These are phyloP conservation scores for Geoglossum glabrum DNA, from an alignment of 495 filamentous ascomycete species.

Conservation along the genomic window DNA sequence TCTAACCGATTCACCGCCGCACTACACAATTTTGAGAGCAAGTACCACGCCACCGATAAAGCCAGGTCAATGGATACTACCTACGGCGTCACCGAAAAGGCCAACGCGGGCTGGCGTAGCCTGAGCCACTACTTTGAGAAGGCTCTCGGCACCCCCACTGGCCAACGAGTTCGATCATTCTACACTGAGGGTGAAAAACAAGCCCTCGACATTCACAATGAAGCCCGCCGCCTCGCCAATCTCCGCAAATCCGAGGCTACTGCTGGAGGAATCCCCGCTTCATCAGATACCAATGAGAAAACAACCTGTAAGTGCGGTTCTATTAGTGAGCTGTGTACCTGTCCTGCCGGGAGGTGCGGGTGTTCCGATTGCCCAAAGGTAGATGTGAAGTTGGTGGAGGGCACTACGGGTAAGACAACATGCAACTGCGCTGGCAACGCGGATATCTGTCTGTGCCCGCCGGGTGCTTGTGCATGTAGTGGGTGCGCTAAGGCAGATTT, in stretches of 20 bases:
- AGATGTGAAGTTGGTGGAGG: slow-evolving; percentile 10
- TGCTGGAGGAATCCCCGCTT: slow-evolving; percentile 10
- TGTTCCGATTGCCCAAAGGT: slow-evolving; percentile 1
- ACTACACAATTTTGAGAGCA: slow-evolving; percentile 55
- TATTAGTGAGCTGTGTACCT: slow-evolving; percentile 20
- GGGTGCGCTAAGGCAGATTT: slow-evolving; percentile 14
- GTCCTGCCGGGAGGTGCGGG: slow-evolving; percentile 13
- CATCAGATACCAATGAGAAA: slow-evolving; percentile 14
- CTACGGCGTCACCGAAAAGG: slow-evolving; percentile 52
- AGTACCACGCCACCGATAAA: slow-evolving; percentile 60
- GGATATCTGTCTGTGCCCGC: slow-evolving; percentile 13
- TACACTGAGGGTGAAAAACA: slow-evolving; percentile 66
- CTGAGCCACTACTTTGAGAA: slow-evolving; percentile 79
- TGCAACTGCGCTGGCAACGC: slow-evolving; percentile 15
- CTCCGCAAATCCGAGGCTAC: slow-evolving; percentile 52
- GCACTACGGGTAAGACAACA: slow-evolving; percentile 13
- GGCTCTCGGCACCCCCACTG: slow-evolving; percentile 64
- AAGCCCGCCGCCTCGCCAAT: slow-evolving; percentile 72
- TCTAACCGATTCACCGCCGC: slow-evolving; percentile 53
- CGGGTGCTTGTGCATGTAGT: slow-evolving; percentile 18
- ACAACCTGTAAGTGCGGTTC: slow-evolving; percentile 27
- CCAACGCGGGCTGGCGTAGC: slow-evolving; percentile 40
- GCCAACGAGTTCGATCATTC: slow-evolving; percentile 67
- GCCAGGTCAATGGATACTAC: slow-evolving; percentile 54
- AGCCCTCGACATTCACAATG: slow-evolving; percentile 77